Conservation (phyloP, 108 stramenopile genomes). For the Cyclotella distinguenda region DNA sequence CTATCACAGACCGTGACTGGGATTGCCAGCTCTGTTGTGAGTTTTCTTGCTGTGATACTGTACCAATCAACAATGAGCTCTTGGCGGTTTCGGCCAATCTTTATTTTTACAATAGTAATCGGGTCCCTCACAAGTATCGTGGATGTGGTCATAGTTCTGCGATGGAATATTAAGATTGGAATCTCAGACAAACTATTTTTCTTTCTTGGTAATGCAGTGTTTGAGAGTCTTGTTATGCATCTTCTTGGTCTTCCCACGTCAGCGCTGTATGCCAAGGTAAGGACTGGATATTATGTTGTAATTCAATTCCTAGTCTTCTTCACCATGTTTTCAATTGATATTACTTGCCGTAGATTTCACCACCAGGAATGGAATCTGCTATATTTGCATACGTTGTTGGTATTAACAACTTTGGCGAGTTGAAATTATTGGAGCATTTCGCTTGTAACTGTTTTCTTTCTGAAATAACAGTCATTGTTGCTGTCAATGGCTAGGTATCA, state of each 20-base stretch:
- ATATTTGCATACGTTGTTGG: slow-evolving; percentile 50
- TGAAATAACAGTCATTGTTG: too few species aligned
- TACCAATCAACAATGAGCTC: slow-evolving; percentile 36
- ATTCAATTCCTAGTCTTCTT: too few species aligned
- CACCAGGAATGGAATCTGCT: slow-evolving; percentile 46
- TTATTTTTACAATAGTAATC: slow-evolving; percentile 47
- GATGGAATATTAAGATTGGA: slow-evolving; percentile 46
- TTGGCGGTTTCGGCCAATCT: slow-evolving; percentile 40
- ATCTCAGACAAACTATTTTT: slow-evolving; percentile 48
- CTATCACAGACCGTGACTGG: slow-evolving; percentile 34
- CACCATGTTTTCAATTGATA: too few species aligned
- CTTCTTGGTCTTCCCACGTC: slow-evolving; percentile 31
- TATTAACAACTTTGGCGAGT: slow-evolving; percentile 40
- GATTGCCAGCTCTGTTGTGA: slow-evolving; percentile 38
- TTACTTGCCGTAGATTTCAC: not conserved
- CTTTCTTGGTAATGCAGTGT: slow-evolving; percentile 42
- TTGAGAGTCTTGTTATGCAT: slow-evolving; percentile 34
- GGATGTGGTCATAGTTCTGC: slow-evolving; percentile 42
- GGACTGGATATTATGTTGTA: too few species aligned
- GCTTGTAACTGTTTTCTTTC: too few species aligned
- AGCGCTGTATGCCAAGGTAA: slow-evolving; percentile 39
- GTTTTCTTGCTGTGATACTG: slow-evolving; percentile 35
- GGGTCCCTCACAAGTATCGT: slow-evolving; percentile 41
- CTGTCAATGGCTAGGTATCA: too few species aligned
- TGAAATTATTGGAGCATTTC: too few species aligned